phyloP scores from a whole-genome alignment of 176 grass and related monocot genomes.

The Triticum timopheevii region DNA sequence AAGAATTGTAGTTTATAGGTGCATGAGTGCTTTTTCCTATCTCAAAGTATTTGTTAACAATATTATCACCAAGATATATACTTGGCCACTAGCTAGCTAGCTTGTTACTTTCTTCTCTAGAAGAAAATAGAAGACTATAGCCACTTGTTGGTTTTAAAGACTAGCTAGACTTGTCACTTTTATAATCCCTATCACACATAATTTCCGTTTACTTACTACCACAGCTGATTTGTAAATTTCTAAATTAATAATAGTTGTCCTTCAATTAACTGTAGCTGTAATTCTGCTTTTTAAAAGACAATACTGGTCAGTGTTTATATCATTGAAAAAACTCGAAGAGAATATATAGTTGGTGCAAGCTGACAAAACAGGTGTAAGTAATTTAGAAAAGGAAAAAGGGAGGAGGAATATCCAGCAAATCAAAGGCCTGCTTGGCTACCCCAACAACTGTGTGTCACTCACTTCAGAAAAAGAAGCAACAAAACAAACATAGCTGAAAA shows the following conservation, averaged over 20 bases:
- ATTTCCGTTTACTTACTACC: not conserved
- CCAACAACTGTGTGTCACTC: slow-evolving; percentile 50
- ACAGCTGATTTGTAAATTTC: not conserved
- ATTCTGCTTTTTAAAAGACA: not conserved
- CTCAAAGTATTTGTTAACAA: slow-evolving; percentile 12
- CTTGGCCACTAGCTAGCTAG: not conserved
- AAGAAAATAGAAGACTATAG: not conserved
- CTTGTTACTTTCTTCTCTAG: not conserved
- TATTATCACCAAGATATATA: not conserved
- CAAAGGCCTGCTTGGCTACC: slow-evolving; percentile 29
- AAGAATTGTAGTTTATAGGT: slow-evolving; percentile 19
- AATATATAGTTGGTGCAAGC: slow-evolving; percentile 4
- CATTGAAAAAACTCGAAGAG: not conserved
- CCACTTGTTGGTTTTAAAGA: slow-evolving; percentile 3
- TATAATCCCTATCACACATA: not conserved
- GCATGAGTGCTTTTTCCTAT: not conserved
- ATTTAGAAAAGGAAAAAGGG: not conserved
- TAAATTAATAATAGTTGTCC: not conserved
- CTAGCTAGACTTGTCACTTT: not conserved
- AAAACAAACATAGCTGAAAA: slow-evolving; percentile 47
- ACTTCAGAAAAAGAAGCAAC: slow-evolving; percentile 46
- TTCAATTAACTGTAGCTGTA: not conserved
- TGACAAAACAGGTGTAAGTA: slow-evolving; percentile 15
- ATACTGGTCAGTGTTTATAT: not conserved
- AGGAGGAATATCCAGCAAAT: slow-evolving; percentile 39